Base-by-base conservation (phyloP, 2,329 filamentous ascomycete genomes). In the Claviceps pazoutovae region DNA sequence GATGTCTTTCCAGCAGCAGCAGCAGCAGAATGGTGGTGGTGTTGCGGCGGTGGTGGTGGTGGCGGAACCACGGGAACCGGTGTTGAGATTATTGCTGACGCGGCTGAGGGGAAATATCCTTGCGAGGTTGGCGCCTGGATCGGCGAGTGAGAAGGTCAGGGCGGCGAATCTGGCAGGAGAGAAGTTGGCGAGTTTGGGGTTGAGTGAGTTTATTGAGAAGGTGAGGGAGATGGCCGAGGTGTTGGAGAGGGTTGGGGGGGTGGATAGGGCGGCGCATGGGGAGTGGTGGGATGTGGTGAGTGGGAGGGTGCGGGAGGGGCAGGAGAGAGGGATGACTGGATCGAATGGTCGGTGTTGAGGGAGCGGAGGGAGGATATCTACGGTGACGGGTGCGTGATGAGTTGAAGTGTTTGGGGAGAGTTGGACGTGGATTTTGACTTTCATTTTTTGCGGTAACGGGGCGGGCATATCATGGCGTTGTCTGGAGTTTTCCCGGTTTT, bases 201-300 rank as follows among this genome's bases (percentile, higher is more conserved):
- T 90, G 52, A 82, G 82, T 0, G 86, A 90, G 65, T 89, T 89
- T 62, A 81, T 84, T 16, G 76, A 79, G 30, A 78, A 76, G 54
- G 80, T 89, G 14, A 74, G 82, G 36, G 79, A 80, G 48, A 82
- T 89, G 58, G 80, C 86, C 7, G 83, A 87, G 37, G 73, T 83
- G 60, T 68, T 89, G 54, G 74, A 77, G 43, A 76, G 76, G 61
- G 74, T 88, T 3, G 80, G 82, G 14, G 70, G 70, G 4, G 80
- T 88, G 5, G 85, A 89, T 62, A 74, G 82, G 56, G 80, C 79
- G 55, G 75, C 79, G 7, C 85, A 88, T 64, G 78, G 78, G 13
- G 61, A 69, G 44, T 88, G 83, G 83, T 89, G 86, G 73, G 83
- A 87, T 65, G 68, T 73, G 46, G 75, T 86, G 55, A 78, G 80